Conservation (phyloP, 2,329 filamentous ascomycete species). For the Hypoxylon sp. region DNA sequence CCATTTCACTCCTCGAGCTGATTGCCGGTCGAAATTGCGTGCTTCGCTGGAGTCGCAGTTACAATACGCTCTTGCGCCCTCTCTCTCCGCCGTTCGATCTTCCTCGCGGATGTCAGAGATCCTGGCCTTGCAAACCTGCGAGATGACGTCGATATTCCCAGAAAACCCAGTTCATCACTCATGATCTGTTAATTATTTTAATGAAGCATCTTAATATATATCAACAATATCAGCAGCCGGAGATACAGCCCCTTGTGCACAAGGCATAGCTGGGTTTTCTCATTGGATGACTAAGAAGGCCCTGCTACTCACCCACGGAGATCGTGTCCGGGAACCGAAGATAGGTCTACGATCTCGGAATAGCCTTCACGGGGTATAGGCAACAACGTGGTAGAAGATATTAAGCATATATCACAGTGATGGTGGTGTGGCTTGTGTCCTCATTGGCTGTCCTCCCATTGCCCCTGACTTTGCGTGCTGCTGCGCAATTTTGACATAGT, state of each 20-base stretch:
- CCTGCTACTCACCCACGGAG: conserved; percentile 29
- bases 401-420: conserved; percentile 12
- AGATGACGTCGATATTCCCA: conserved; percentile 26
- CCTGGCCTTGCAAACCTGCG: conserved; percentile 1
- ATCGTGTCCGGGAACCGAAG: conserved; percentile 26
- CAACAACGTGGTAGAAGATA: conserved; percentile 10
- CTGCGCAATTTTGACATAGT: conserved; percentile 40
- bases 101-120: conserved; percentile 4
- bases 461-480: conserved; percentile 38
- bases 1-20: not conserved
- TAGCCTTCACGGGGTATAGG: conserved; percentile 4
- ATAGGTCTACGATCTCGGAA: conserved; percentile 11
- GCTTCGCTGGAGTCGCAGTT: conserved; percentile 15
- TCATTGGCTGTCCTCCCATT: conserved; percentile 33
- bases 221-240: conserved; percentile 22
- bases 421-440: conserved; percentile 28
- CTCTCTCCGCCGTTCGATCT: not conserved
- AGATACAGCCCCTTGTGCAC: conserved; percentile 14
- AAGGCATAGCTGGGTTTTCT: conserved; percentile 6
- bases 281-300: conserved; percentile 34
- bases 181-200: conserved; percentile 3
- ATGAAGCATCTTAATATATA: conserved; percentile 32
- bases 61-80: not conserved
- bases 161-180: not conserved
- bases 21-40: conserved; percentile 23